These are phyloP conservation scores for Jatropha podagrica DNA, from an alignment of 441 rosid species.

Conservation along the genomic window DNA sequence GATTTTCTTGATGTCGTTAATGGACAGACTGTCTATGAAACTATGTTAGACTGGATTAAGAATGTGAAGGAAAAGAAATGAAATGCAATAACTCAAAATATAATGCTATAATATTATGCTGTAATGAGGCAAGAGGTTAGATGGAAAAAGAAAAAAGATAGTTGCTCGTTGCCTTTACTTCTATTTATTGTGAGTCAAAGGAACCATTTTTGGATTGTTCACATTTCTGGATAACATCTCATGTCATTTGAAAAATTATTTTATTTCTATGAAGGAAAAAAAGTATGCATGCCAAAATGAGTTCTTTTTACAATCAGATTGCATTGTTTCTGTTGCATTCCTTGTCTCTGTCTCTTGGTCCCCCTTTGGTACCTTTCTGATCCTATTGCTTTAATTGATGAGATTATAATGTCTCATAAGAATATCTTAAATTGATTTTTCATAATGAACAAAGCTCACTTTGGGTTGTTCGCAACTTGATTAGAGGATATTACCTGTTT, in stretches of 20 bases:
- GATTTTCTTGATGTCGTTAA: slow-evolving; percentile 1
- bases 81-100: neutral
- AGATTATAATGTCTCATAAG: neutral
- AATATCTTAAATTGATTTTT: too few species aligned
- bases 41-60: neutral
- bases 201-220: neutral
- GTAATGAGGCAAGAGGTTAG: neutral
- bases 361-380: neutral
- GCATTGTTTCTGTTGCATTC: neutral
- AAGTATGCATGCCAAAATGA: neutral
- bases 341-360: neutral
- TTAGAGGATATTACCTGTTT: neutral
- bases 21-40: neutral
- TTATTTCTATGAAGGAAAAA: neutral
- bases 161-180: slow-evolving; percentile 6
- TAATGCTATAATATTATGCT: neutral
- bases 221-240: neutral
- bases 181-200: neutral
- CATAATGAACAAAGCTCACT: too few species aligned
- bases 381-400: neutral
- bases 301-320: neutral
- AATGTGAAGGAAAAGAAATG: neutral
- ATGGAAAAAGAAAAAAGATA: neutral
- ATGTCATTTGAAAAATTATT: neutral
- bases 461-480: too few species aligned